Base-by-base conservation (phyloP, 805 yeast genomes). In the Cyberlindnera galapagoensis region DNA sequence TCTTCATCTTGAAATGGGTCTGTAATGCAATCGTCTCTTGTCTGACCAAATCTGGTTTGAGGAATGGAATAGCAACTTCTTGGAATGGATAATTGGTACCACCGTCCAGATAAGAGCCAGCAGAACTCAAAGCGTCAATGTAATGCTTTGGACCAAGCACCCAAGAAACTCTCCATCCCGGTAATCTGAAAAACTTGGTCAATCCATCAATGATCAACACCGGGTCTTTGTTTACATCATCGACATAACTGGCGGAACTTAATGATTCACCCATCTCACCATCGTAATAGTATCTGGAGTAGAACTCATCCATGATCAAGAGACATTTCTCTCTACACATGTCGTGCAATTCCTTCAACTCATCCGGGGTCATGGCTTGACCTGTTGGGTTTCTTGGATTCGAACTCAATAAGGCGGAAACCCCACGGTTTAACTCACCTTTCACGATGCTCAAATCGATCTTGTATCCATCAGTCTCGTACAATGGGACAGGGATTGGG, bases 101-200 rank as follows among this genome's bases (percentile, higher is more conserved):
- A 28, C 80, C 80, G 39, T 74, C 80, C 37, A 74, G 54, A 38
- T 59, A 74, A 1, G 79, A 73, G 3, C 80, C 80, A 5, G 79
- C 76, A 17, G 76, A 68, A 31, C 72, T 60, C 38, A 74, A 60
- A 4, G 76, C 71, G 32, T 57, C 59, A 41, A 74, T 69, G 47
- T 74, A 74, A 31, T 69, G 74, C 44, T 71, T 77, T 12, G 80
- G 80, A 2, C 80, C 80, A 38, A 74, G 57, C 33, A 74, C 62
- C 80, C 80, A 74, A 43, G 79, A 73, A 9, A 69, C 67, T 54
- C 80, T 61, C 79, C 79, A 74, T 2, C 80, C 80, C 3, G 80
- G 80, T 28, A 74, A 60, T 38, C 80, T 60, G 57, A 74, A 74
- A 3, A 75, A 73, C 52, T 74, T 74, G 30, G 80, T 74, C 23